Conservation (phyloP, 352 stramenopile genomes). For the Phytophthora sojae region DNA sequence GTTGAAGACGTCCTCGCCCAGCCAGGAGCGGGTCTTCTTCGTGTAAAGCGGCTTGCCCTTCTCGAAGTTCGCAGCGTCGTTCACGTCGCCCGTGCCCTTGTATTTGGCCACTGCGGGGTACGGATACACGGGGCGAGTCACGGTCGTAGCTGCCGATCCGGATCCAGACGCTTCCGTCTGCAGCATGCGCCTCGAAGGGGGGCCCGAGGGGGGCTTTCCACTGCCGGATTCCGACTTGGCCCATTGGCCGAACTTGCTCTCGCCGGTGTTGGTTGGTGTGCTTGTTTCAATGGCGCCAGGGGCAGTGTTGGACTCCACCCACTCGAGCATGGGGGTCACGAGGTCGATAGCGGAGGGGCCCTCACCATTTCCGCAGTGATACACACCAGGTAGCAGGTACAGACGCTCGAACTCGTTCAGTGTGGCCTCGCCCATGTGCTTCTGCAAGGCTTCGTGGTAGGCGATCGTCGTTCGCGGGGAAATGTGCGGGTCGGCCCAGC, state of each 20-base stretch:
- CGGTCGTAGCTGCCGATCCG: conserved; percentile 30
- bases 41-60: conserved; percentile 42
- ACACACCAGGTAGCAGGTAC: conserved; percentile 57
- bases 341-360: conserved; percentile 50
- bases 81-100: conserved; percentile 34
- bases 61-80: conserved; percentile 41
- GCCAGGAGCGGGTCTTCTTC: conserved; percentile 37
- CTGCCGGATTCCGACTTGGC: conserved; percentile 24
- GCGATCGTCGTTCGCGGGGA: conserved; percentile 55
- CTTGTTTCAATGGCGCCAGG: conserved; percentile 42
- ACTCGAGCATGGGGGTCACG: conserved; percentile 54
- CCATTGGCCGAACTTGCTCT: conserved; percentile 44
- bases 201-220: background rate
- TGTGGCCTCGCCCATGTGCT: conserved; percentile 36
- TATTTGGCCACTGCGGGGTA: conserved; percentile 43
- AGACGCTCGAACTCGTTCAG: conserved; percentile 52
- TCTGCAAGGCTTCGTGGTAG: conserved; percentile 48
- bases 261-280: conserved; percentile 21
- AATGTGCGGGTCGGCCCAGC: conserved; percentile 58
- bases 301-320: conserved; percentile 41
- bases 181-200: conserved; percentile 14
- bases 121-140: conserved; percentile 39
- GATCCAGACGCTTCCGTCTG: conserved; percentile 21
- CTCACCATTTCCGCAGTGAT: conserved; percentile 51
- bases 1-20: conserved; percentile 39